Evolutionary conservation across 108 stramenopile species (phyloP).

Genomic region (Craspedostauros australis): DNA sequence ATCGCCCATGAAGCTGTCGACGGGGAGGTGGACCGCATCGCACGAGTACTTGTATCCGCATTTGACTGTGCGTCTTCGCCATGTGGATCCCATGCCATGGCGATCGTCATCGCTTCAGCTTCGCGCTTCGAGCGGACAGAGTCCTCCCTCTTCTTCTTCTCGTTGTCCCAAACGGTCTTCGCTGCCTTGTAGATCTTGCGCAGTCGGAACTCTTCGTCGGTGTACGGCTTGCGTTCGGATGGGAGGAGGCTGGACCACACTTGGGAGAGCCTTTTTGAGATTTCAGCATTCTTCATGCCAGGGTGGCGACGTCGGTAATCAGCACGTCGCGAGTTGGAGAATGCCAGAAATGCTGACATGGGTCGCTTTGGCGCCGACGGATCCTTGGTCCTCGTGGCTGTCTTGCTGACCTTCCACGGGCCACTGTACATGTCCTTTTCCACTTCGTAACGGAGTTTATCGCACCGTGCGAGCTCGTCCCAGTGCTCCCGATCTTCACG

Average conservation of each 20-base stretch:
- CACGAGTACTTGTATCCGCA: no score
- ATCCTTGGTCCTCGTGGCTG: slow-evolving; percentile 29
- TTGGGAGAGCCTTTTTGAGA: slow-evolving; percentile 26
- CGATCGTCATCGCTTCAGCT: no score
- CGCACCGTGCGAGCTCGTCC: slow-evolving; percentile 22
- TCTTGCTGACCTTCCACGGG: slow-evolving; percentile 28
- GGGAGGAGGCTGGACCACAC: slow-evolving; percentile 21
- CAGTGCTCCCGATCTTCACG: slow-evolving; percentile 25
- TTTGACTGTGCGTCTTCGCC: no score
- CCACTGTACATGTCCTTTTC: slow-evolving; percentile 39
- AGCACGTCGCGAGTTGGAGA: slow-evolving; percentile 28
- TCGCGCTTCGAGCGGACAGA: no score
- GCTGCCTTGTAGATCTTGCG: slow-evolving; percentile 26
- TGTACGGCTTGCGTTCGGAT: slow-evolving; percentile 14
- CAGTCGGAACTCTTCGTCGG: slow-evolving; percentile 25
- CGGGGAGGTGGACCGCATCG: no score
- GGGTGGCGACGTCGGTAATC: slow-evolving; percentile 21
- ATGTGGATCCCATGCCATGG: no score
- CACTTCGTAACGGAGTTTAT: slow-evolving; percentile 31
- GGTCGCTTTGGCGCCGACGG: slow-evolving; percentile 53
- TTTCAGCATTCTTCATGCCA: slow-evolving; percentile 22
- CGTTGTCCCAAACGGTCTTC: slow-evolving; percentile 24
- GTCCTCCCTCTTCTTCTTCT: no score
- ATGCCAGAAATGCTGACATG: slow-evolving; percentile 48
- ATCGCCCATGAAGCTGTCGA: no score